A percentile compares a stretch with the other conserved stretches of the same genome.
These are phyloP conservation scores for Pyrenula aspistea DNA, from an alignment of 495 filamentous ascomycete genomes.

Conservation along the genomic window DNA sequence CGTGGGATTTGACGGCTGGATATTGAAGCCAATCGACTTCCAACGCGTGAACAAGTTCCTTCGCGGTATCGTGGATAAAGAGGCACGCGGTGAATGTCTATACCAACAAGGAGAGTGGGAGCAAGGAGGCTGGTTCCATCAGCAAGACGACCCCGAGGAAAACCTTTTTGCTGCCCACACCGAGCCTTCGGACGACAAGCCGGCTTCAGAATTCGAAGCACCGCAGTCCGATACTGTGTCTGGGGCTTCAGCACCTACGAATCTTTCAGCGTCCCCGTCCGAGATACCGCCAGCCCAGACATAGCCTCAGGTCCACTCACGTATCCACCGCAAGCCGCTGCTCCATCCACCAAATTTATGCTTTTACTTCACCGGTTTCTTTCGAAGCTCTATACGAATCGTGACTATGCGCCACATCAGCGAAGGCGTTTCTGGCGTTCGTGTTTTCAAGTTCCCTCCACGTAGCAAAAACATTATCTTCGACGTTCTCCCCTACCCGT, in stretches of 20 bases:
- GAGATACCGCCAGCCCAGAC: background rate
- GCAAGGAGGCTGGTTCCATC: constrained; percentile 56
- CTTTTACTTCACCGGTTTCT: no score
- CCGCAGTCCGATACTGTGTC: background rate
- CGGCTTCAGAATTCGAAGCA: background rate
- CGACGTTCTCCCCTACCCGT: no score
- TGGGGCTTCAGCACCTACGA: no score
- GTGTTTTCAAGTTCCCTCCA: no score
- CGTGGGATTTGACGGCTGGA: constrained; percentile 88
- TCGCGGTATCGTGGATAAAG: constrained; percentile 39
- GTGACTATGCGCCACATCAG: no score
- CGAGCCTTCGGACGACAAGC: background rate
- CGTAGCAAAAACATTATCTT: no score
- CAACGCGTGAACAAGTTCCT: constrained; percentile 51
- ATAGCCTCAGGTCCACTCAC: no score
- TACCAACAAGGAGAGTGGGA: constrained; percentile 62
- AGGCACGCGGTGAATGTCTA: constrained; percentile 29
- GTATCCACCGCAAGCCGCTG: no score
- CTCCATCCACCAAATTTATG: no score
- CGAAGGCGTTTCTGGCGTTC: no score
- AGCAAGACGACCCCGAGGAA: background rate
- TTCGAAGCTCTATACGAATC: no score
- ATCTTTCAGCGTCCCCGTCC: background rate
- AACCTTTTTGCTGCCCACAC: background rate
- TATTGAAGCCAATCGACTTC: constrained; percentile 67